Conservation (phyloP, 1,139 yeast species). For the Debaryomycetaceae sp. region DNA sequence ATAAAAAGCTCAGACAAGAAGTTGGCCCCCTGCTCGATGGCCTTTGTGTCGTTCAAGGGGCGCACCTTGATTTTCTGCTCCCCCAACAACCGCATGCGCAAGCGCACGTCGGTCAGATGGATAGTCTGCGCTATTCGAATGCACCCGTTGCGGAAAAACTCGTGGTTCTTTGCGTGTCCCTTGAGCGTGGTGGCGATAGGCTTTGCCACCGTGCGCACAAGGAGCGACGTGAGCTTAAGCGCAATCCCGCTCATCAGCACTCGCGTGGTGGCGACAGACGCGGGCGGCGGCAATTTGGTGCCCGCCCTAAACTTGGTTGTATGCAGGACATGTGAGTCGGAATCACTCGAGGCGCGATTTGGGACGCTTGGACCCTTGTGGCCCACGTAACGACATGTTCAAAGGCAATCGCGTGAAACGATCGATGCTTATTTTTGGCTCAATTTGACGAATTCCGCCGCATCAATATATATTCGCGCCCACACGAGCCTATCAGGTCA, state of each 20-base stretch:
- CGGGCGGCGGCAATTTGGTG: too few species aligned
- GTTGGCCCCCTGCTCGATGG: slow-evolving; percentile 80
- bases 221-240: slow-evolving; percentile 67
- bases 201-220: slow-evolving; percentile 74
- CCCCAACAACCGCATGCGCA: slow-evolving; percentile 64
- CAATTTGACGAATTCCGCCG: too few species aligned
- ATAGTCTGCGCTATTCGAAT: slow-evolving; percentile 69
- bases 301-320: too few species aligned
- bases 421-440: too few species aligned
- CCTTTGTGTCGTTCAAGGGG: slow-evolving; percentile 80
- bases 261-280: too few species aligned
- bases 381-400: too few species aligned
- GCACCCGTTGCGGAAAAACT: slow-evolving; percentile 57
- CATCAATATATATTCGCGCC: too few species aligned
- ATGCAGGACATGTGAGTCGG: too few species aligned
- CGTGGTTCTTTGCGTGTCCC: slow-evolving; percentile 74
- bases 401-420: too few species aligned
- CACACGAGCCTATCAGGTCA: too few species aligned
- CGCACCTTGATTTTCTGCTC: slow-evolving; percentile 55
- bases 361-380: too few species aligned
- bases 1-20: slow-evolving; percentile 74
- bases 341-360: too few species aligned
- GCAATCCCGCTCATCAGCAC: slow-evolving; percentile 52
- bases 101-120: slow-evolving; percentile 60
- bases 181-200: slow-evolving; percentile 75